Evolutionary conservation across 1,284 basidiomycete genomes (phyloP), one percentile per base, ranked within the genome.

Genomic region (Melampsora abietis-canadensis): DNA sequence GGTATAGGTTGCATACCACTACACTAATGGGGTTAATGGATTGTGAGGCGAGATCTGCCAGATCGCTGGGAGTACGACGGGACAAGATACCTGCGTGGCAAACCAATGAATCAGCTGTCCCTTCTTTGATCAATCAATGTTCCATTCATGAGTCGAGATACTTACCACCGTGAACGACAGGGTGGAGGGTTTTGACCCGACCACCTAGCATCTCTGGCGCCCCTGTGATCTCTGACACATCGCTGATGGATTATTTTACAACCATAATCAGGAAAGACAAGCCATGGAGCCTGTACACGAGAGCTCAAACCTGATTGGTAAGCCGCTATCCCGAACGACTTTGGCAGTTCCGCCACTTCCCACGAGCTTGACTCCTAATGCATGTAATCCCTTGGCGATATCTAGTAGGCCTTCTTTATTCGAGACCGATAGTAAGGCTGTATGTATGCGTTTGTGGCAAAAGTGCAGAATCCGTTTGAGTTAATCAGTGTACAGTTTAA

Each of bases 131-230:
- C 34, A 66, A 57, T 21, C 30, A 5, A 37, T 5, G 10, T 30
- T 10, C 34, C 10, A 6, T 2, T 62, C 40, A 68, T 61, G 54
- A 4, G 1, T 10, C 15, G 21, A 24, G 30, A 76, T 2, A 78
- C 84, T 76, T 78, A 92, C 94, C 96, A 81, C 96, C 96, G 82
- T 99, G 96, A 30, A 99, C 92, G 24, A 91, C 94, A 66, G 96
- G 96, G 81, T 99, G 96, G n/a, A 99, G 87, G 5, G 96, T 99
- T 85, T 99, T 98, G 78, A 98, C 96, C 77, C 96, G 87, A 59
- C 96, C 96, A 72, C 95, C 94, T 17, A 99, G 87, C 93, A 99
- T 98, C 83, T 99, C 96, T n/a, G 95, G 96, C 0, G 94, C 94
- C 81, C 95, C 95, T 67, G 96, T 98, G 83, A 98, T 91, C 81